Base-by-base conservation (phyloP, 2,329 filamentous ascomycete genomes). In the Torrubiellomyces zombiae region DNA sequence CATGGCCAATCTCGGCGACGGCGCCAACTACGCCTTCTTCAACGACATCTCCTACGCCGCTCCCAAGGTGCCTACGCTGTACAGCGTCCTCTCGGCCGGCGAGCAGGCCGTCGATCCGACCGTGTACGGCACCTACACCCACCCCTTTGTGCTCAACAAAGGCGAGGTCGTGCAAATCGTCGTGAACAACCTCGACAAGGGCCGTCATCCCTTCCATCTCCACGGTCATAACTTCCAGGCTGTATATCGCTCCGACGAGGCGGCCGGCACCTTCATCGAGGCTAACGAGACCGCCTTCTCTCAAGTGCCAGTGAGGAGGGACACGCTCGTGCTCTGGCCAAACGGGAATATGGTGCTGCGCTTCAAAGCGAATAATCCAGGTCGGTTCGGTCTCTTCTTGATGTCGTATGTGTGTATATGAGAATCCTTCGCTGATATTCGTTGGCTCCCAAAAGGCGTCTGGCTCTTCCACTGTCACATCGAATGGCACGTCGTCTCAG, bases 391-490 rank as follows among this genome's bases (percentile, higher is more conserved):
- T 7, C 2, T n/a, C n/a, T 5, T 8, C 10, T 14, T 24, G 12
- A 38, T 45, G 13, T 9, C 23, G 17, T n/a, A 7, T 4, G 15
- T 4, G 12, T 3, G 13, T 19, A 16, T 16, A 26, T 21, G 4
- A 7, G 7, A 6, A n/a, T 17, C 7, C 13, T 2, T 24, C n/a
- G n/a, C n/a, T n/a, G n/a, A n/a, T n/a, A n/a, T n/a, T n/a, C n/a
- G n/a, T n/a, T n/a, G n/a, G n/a, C n/a, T n/a, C n/a, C n/a, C n/a
- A n/a, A n/a, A n/a, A 56, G 56, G 67, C 18, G 55, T 77, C 13
- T 78, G 72, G 72, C 47, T 77, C 4, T 78, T 83, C 53, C 78
- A 83, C 49, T 85, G 78, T 48, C 79, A 86, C 44, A 75, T 85
- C 26, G 75, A 80, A 42, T 86, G 75, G 75, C 76, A 82, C 42